Conservation (phyloP, 108 stramenopile species). For the Nitzschia putrida region DNA sequence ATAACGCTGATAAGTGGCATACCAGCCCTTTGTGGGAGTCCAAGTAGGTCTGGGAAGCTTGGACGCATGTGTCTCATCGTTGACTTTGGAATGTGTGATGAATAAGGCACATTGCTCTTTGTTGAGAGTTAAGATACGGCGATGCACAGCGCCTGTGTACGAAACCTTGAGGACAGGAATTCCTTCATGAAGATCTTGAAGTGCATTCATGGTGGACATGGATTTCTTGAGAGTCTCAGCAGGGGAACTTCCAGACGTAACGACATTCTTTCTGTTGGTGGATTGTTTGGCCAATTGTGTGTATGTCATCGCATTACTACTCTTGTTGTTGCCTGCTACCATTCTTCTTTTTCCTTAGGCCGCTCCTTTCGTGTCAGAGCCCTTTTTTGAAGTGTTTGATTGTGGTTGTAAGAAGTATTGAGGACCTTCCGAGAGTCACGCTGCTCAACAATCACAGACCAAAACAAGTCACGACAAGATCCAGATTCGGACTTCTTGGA, state of each 20-base stretch:
- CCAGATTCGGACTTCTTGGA: too few relatives aligned
- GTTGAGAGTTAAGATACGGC: slow-evolving; percentile 61
- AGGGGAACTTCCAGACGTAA: not conserved
- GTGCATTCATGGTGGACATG: slow-evolving; percentile 7
- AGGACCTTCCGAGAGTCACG: too few relatives aligned
- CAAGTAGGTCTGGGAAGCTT: slow-evolving; percentile 14
- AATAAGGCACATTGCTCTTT: slow-evolving; percentile 69
- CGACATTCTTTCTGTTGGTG: not conserved
- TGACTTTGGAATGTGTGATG: slow-evolving; percentile 49
- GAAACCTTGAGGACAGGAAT: slow-evolving; percentile 25
- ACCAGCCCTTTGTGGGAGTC: slow-evolving; percentile 20
- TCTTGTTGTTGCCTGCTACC: too few relatives aligned
- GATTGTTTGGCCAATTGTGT: not conserved
- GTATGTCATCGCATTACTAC: too few relatives aligned
- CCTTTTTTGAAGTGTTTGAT: too few relatives aligned
- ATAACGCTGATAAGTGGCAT: slow-evolving; percentile 42
- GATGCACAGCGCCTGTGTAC: not conserved
- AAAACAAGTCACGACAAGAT: too few relatives aligned
- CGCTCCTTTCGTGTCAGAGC: too few relatives aligned
- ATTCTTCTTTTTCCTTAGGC: too few relatives aligned
- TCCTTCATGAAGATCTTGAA: slow-evolving; percentile 12
- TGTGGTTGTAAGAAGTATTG: too few relatives aligned
- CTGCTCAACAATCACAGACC: too few relatives aligned
- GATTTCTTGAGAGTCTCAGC: slow-evolving; percentile 6
- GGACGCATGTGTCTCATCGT: not conserved